Percentiles rank a stretch among this genome's conserved stretches.
Evolutionary conservation across 1,284 basidiomycete genomes (phyloP).

Genomic region (Psilocybe mexicana): DNA sequence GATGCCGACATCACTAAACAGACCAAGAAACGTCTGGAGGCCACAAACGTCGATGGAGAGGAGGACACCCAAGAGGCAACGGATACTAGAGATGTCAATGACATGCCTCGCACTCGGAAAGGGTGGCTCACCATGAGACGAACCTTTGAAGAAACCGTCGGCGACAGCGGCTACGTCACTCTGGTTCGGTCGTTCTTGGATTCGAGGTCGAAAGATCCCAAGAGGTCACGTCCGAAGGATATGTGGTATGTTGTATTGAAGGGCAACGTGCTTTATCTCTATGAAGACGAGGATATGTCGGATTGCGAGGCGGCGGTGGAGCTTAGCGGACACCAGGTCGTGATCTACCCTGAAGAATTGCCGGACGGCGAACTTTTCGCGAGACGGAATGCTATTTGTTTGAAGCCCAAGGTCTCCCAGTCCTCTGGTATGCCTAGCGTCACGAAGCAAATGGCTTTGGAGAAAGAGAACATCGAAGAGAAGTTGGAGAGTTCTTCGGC

Average conservation of each 20-base stretch:
- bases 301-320: constrained; percentile 88
- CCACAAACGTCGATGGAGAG: constrained; percentile 28
- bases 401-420: constrained; percentile 52
- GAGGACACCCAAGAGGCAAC: constrained; percentile 28
- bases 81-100: constrained; percentile 37
- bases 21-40: constrained; percentile 34
- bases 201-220: constrained; percentile 75
- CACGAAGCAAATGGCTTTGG: constrained; percentile 54
- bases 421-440: constrained; percentile 47
- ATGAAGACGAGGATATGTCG: constrained; percentile 85
- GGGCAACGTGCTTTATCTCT: constrained; percentile 86
- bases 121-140: constrained; percentile 86
- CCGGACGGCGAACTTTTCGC: constrained; percentile 86
- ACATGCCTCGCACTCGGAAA: constrained; percentile 66
- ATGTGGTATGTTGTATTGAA: constrained; percentile 89
- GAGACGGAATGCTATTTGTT: constrained; percentile 83
- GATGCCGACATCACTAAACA: constrained; percentile 48
- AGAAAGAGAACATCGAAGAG: constrained; percentile 41
- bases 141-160: constrained; percentile 68
- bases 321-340: constrained; percentile 72
- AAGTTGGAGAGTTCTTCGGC: constrained; percentile 36
- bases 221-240: constrained; percentile 79
- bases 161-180: constrained; percentile 68
- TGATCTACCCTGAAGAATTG: constrained; percentile 71
- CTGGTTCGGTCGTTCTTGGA: constrained; percentile 74